These are phyloP conservation scores for Solanum chilense DNA, from an alignment of 257 asterid species.

Conservation along the genomic window DNA sequence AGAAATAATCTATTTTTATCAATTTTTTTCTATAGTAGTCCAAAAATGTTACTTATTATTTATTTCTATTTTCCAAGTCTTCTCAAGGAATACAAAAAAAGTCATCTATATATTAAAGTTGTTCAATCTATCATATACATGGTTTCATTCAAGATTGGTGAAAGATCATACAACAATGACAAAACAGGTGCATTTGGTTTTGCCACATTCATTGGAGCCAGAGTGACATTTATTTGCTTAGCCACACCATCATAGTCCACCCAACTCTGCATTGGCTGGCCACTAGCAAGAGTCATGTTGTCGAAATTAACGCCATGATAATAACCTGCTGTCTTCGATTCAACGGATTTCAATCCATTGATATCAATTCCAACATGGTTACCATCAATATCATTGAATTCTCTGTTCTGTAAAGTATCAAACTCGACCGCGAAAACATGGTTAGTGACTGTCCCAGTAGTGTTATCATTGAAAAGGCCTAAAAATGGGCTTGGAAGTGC, in stretches of 20 bases:
- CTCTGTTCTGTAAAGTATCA: slow-evolving; percentile 4
- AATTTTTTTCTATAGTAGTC: background rate
- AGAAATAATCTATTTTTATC: background rate
- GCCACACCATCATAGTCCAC: background rate
- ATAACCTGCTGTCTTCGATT: slow-evolving; percentile 2
- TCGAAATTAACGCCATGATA: background rate
- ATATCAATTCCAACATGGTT: slow-evolving; percentile 11
- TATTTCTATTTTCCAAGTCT: background rate
- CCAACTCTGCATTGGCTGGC: background rate
- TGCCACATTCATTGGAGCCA: background rate
- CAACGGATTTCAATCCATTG: background rate
- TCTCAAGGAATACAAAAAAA: background rate
- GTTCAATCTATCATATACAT: background rate
- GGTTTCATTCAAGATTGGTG: background rate
- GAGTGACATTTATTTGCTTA: background rate
- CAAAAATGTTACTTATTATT: background rate
- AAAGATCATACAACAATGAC: background rate
- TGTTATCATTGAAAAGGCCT: slow-evolving; percentile 3
- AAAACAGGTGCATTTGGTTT: background rate
- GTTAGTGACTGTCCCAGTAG: background rate
- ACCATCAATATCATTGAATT: background rate
- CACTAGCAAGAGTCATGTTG: background rate
- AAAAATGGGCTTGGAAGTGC: slow-evolving; percentile 1
- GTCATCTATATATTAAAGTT: background rate
- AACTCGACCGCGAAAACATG: slow-evolving; percentile 12